Base-by-base conservation (phyloP, 345 rosid species). In the Bretschneidera sinensis region DNA sequence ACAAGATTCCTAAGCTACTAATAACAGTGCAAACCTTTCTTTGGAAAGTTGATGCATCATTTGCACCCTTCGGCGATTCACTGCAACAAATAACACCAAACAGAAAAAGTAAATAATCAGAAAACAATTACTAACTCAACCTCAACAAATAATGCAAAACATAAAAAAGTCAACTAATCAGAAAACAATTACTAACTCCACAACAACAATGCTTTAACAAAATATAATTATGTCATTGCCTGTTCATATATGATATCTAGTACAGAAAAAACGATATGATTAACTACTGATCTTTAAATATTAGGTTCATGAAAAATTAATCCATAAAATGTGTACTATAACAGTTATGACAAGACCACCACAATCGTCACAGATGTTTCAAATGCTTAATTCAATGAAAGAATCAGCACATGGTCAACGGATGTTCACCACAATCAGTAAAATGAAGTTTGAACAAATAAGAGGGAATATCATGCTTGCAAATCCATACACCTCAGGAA, bases 11-110 rank as follows among this genome's bases (percentile, higher is more conserved):
- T 31, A 21, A 31, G 56, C 20, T 48, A 13, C 20, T 17, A 24
- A 45, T n/a, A 25, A 59, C 65, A 64, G 47, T 56, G 68, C 76
- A 57, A 67, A 90, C 99, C 99, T 94, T 94, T 76, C 96, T 86
- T 74, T 94, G 97, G 82, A 94, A 94, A 53, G 97, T 91, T 59
- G 97, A 90, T 57, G 96, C 97, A 81, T 90, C 97, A 79, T 86
- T 90, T 70, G 95, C 91, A 55, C 99, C 99, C 77, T 88, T 86
- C 19, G 96, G 97, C 58, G 97, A 86, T 81, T 94, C 99, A 78
- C 99, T 94, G 79, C 79, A 78, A 69, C 60, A 66, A 39, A 75
- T 52, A 52, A 23, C 22, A 47, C 28, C 52, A 60, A 11, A 39
- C 1, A 61, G 47, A 22, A 6, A 28, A 50, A 48, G 10, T 28